These are phyloP conservation scores for Saccharum spontaneum DNA, from an alignment of 176 grass and related monocot genomes.

Conservation along the genomic window DNA sequence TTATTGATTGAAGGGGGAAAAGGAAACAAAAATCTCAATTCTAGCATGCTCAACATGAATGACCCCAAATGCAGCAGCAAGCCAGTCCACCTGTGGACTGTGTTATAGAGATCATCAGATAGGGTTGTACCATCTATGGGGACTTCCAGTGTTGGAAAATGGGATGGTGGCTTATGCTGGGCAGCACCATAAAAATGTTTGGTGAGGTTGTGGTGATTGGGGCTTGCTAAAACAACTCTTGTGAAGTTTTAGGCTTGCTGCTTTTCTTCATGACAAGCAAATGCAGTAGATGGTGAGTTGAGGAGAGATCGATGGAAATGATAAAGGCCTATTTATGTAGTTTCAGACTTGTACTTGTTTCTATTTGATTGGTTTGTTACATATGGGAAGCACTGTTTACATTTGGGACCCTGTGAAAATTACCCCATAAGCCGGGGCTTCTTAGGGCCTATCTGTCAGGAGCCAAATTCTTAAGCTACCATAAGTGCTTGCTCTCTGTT, in stretches of 20 bases:
- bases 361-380: neutral
- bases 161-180: neutral
- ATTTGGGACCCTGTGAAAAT: neutral
- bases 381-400: neutral
- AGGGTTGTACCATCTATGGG: neutral
- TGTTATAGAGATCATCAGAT: neutral
- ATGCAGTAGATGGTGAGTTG: constrained; percentile 1
- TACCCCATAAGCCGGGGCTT: neutral
- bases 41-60: no score
- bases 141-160: neutral
- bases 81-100: neutral
- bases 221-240: neutral
- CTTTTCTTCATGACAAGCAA: neutral
- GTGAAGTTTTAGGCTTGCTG: neutral
- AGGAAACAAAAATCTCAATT: no score
- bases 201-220: neutral
- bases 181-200: neutral
- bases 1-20: no score
- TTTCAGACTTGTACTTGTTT: neutral
- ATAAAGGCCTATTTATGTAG: neutral
- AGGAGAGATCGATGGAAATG: neutral
- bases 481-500: neutral
- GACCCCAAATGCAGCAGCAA: neutral
- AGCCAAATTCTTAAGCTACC: neutral
- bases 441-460: neutral